Evolutionary conservation across 176 grass and related monocot species (phyloP).

Genomic region (Oryza meyeriana): DNA sequence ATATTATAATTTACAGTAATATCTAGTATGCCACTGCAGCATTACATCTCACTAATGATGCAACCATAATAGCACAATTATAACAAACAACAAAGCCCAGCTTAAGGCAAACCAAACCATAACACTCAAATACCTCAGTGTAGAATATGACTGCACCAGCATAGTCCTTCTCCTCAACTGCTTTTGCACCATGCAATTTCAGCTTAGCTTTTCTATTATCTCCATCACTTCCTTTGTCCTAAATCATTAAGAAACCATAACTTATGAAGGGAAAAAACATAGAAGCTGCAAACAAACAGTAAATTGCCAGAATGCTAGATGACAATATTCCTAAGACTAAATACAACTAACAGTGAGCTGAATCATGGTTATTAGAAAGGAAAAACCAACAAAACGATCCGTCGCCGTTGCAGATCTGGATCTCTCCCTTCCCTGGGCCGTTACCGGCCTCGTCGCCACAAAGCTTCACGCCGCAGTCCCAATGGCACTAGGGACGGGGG

Average conservation of each 20-base stretch:
- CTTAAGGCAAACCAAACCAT: not conserved
- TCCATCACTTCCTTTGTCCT: conserved; percentile 6
- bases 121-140: not conserved
- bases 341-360: not conserved
- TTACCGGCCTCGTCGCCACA: too few relatives aligned
- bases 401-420: too few relatives aligned
- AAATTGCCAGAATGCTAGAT: not conserved
- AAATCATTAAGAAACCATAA: not conserved
- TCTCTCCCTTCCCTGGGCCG: too few relatives aligned
- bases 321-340: not conserved
- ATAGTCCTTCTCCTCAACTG: conserved; percentile 14
- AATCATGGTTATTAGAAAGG: too few relatives aligned
- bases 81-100: not conserved
- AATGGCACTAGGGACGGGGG: too few relatives aligned
- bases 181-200: conserved; percentile 33
- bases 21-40: not conserved
- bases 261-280: not conserved
- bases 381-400: too few relatives aligned
- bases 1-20: not conserved
- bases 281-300: not conserved
- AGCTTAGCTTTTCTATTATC: conserved; percentile 31
- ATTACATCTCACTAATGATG: not conserved
- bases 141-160: conserved; percentile 20
- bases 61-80: not conserved
- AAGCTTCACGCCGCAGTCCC: too few relatives aligned